Evolutionary conservation across 345 rosid species (phyloP).

Genomic region (Arabidopsis arenosa): DNA sequence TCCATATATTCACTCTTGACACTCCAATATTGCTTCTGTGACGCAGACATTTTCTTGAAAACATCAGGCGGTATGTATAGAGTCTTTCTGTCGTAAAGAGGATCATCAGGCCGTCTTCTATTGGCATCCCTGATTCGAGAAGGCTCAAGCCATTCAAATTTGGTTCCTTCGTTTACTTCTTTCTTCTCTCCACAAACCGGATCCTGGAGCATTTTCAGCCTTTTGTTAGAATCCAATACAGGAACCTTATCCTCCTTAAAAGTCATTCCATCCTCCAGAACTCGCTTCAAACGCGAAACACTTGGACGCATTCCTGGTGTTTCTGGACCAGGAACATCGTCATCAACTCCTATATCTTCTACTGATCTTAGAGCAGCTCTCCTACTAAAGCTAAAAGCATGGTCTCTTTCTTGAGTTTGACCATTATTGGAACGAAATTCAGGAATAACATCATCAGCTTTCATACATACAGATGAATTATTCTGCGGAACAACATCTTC

Average conservation of each 20-base stretch:
- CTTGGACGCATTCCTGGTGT: slow-evolving; percentile 70
- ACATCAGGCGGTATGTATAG: slow-evolving; percentile 77
- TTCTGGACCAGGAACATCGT: slow-evolving; percentile 66
- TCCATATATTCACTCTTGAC: slow-evolving; percentile 90
- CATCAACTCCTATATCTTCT: slow-evolving; percentile 37
- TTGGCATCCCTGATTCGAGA: slow-evolving; percentile 71
- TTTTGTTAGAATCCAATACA: slow-evolving; percentile 57
- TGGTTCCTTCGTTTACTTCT: slow-evolving; percentile 57
- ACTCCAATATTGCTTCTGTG: slow-evolving; percentile 93
- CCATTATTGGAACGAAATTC: slow-evolving; percentile 33
- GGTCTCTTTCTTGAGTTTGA: slow-evolving; percentile 43
- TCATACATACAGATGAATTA: slow-evolving; percentile 43
- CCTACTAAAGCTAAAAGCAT: slow-evolving; percentile 34
- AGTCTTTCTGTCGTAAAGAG: slow-evolving; percentile 79
- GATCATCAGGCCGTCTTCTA: slow-evolving; percentile 78
- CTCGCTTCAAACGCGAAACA: slow-evolving; percentile 70
- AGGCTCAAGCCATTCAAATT: slow-evolving; percentile 94
- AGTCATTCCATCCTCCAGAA: slow-evolving; percentile 55
- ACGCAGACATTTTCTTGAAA: slow-evolving; percentile 82
- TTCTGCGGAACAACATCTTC: slow-evolving; percentile 23
- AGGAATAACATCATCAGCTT: slow-evolving; percentile 28
- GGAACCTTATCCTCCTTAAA: slow-evolving; percentile 42
- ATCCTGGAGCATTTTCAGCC: slow-evolving; percentile 59
- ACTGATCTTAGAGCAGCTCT: slow-evolving; percentile 34
- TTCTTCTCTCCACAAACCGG: slow-evolving; percentile 48